Evolutionary conservation across 2,329 filamentous ascomycete species (phyloP), one percentile per base, ranked within the genome.

Genomic region (Scedosporium boydii): DNA sequence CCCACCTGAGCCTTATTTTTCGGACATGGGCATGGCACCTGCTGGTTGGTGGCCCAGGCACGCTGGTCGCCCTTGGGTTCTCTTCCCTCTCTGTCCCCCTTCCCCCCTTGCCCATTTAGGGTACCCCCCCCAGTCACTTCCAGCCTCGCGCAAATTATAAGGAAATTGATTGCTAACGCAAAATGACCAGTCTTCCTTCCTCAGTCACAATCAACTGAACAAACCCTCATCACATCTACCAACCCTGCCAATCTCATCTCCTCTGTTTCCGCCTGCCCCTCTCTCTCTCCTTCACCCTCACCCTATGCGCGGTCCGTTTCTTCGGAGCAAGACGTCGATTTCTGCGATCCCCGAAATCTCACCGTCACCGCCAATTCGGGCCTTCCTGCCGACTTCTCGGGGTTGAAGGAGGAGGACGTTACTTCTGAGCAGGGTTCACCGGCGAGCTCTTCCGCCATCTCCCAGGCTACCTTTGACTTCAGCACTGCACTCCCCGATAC

Each of bases 331-430:
- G 88, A 91, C 73, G 82, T 91, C 68, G 88, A 91, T 76, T 96
- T 95, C 74, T 96, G 93, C 76, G 93, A 97, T 72, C 93, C 93
- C 41, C 87, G 93, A 71, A 91, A 96, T 72, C 79, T 97, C 66
- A 96, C 90, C 21, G 90, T 96, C 29, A 82, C 78, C 61, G 74
- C 75, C 71, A 81, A 78, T 68, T 73, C 80, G 46, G 80, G 77
- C 7, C 71, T 81, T 59, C 76, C 80, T 6, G 76, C 82, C 56
- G 88, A 91, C 67, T 87, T 91, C 67, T 82, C 87, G 51, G 82
- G 82, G 18, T 76, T 90, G n/a, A 80, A 80, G 59, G 86, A 88
- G 69, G 82, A 87, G 74, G 85, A 89, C 70, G 74, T 82, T 70
- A 79, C 78, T 73, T 75, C 73, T 63, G 80, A 83, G 76, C 74